Base-by-base conservation (phyloP, 371 early-diverging fungal genomes). In the Apophysomyces elegans region DNA sequence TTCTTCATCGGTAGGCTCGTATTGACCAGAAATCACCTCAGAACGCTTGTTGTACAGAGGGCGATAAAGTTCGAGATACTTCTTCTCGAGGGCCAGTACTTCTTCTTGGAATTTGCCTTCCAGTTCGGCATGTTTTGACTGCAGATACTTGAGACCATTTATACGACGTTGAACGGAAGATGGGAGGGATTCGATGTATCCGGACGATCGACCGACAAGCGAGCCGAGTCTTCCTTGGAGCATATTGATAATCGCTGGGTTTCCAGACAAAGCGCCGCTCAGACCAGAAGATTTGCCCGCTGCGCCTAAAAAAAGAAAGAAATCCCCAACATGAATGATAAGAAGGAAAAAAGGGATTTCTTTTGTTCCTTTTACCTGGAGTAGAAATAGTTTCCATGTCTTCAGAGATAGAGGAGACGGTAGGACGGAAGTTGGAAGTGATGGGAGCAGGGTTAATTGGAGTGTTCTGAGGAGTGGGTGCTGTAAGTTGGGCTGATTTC, bases 51-150 rank as follows among this genome's bases (percentile, higher is more conserved):
- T 88, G 74, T 94, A 96, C 45, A 97, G 76, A 36, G 97, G 97
- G 63, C 86, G 84, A 74, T 95, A 93, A 64, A 89, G 75, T 46
- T 73, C 77, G 36, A 87, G 85, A 81, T 94, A 98, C 81, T 97
- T 95, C 87, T 96, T 96, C 80, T 98, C 98, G 39, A 98, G 84
- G 54, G 85, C 94, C 46, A 92, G 73, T 61, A 97, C 89, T 79
- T 96, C 96, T 75, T 93, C 86, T 61, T 91, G 90, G 85, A 96
- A 94, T 76, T 92, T 78, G 60, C 83, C 80, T 78, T 95, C 94
- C 46, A 98, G 78, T 18, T 83, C 90, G 41, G 85, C 70, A 70
- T 93, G 93, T 83, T 95, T 86, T 45, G 87, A 80, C 86, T 96
- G 94, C 69, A 95, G 81, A 66, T 86, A 87, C 79, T 88, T 88